Evolutionary conservation across 441 rosid species (phyloP), one percentile per base, ranked within the genome.

Genomic region (Adansonia gregorii): DNA sequence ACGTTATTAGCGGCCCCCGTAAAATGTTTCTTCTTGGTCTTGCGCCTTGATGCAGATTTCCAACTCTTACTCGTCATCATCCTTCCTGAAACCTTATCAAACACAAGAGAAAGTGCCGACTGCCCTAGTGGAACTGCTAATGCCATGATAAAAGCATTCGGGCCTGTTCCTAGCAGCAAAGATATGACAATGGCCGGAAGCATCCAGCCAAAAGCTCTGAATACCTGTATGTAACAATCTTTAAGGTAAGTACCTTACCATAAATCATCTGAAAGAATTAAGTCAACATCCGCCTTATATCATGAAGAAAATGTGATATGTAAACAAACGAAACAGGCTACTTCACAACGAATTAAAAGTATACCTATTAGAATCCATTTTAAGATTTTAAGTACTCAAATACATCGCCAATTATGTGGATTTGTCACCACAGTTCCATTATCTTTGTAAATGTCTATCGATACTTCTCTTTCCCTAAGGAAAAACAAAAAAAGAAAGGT

Each of bases 61-160:
- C 86, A 82, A 6, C 84, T 80, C 69, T 31, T 76, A 58, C 80
- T 82, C 5, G 86, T 64, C 35, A 27, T 27, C 35, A 27, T 27
- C 59, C 75, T 80, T 70, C 91, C 92, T 87, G 88, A 84, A 14
- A 89, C 88, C 82, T 82, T 88, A 76, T 85, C 89, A 64, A 91
- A 68, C 74, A 85, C 90, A 41, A 95, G 82, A 6, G 97, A 88
- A 51, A 93, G 71, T 12, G 85, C 72, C 3, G 94, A 82, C 83
- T 92, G 97, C 6, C 90, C 93, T 17, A 95, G 74, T 20, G 99
- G 99, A 82, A 93, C 93, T 0, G 90, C 98, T 81, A 90, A 82
- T 72, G 97, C 98, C 97, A 93, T 94, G 64, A 94, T 49, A 67
- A 95, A 88, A 4, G 95, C 92, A 82, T 89, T 88, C 67, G 96